Evolutionary conservation across 495 filamentous ascomycete species (phyloP).

Genomic region (Penicillium longicatenatum): DNA sequence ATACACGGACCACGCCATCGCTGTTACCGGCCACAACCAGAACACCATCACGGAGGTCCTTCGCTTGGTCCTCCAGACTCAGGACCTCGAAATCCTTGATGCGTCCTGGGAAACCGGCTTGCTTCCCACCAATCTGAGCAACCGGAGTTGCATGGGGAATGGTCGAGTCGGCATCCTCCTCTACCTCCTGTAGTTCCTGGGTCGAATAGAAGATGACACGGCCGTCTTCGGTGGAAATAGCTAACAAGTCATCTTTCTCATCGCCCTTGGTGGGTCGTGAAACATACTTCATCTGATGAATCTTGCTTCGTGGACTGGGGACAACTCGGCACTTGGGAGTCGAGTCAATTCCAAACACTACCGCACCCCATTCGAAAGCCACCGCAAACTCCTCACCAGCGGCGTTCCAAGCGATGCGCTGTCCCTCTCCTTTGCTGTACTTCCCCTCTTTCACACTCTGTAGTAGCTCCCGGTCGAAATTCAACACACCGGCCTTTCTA

Average conservation of each 20-base stretch:
- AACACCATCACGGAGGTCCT: conserved; percentile 38
- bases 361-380: conserved; percentile 80
- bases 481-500: conserved; percentile 89
- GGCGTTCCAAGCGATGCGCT: conserved; percentile 77
- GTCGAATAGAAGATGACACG: conserved; percentile 84
- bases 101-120: conserved; percentile 63
- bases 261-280: conserved; percentile 42
- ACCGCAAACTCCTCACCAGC: conserved; percentile 81
- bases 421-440: conserved; percentile 79
- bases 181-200: conserved; percentile 33
- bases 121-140: conserved; percentile 77
- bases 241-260: conserved; percentile 57
- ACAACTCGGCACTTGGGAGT: conserved; percentile 71
- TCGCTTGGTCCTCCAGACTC: conserved; percentile 38
- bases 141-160: conserved; percentile 58
- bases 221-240: conserved; percentile 91
- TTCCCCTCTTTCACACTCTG: conserved; percentile 72
- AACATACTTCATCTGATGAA: conserved; percentile 80
- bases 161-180: conserved; percentile 35
- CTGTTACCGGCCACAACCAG: conserved; percentile 77
- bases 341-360: conserved; percentile 86
- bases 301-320: conserved; percentile 69
- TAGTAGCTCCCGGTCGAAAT: conserved; percentile 70
- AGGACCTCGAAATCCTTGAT: conserved; percentile 88
- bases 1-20: conserved; percentile 79